Evolutionary conservation across 441 rosid genomes (phyloP).

Genomic region (Syzygium syzygioides): DNA sequence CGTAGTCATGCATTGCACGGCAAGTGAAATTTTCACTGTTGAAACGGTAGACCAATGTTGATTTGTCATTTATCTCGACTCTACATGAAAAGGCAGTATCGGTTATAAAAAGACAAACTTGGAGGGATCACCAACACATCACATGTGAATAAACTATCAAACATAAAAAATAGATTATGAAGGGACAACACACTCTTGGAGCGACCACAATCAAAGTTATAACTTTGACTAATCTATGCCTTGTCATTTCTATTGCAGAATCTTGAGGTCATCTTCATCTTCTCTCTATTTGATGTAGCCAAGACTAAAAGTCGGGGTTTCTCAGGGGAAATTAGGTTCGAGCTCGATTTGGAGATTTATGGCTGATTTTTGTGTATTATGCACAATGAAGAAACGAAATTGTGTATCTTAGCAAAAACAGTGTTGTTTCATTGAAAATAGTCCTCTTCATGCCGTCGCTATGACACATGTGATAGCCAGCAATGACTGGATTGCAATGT

Average conservation of each 20-base stretch:
- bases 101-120: background rate
- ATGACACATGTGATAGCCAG: background rate
- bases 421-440: background rate
- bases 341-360: background rate
- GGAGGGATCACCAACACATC: background rate
- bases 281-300: background rate
- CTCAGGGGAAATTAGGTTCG: background rate
- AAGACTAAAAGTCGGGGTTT: background rate
- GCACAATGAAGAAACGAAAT: background rate
- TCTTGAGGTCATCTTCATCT: background rate
- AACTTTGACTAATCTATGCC: background rate
- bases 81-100: background rate
- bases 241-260: background rate
- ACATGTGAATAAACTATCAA: background rate
- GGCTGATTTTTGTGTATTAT: background rate
- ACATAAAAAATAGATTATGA: background rate
- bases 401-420: background rate
- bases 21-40: no score
- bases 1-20: background rate
- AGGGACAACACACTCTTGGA: background rate
- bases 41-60: background rate
- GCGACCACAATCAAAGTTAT: no score
- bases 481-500: background rate
- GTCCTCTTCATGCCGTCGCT: background rate
- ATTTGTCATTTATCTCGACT: background rate